Evolutionary conservation across 805 yeast genomes (phyloP), one percentile per base, ranked within the genome.

Genomic region (Brettanomyces custersianus): DNA sequence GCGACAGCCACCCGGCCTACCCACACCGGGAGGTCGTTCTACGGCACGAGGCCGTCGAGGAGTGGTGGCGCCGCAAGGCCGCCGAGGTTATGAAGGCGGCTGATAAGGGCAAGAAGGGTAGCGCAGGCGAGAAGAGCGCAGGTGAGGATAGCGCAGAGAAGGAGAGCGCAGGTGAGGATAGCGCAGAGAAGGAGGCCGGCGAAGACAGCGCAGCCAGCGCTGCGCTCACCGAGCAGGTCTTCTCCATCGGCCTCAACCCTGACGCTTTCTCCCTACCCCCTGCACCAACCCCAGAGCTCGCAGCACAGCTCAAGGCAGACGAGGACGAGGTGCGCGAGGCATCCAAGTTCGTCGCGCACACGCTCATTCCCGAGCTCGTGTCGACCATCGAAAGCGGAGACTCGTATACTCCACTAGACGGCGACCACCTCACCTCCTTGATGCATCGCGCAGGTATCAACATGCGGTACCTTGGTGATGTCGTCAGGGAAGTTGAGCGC

Each of bases 1-100:
- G 74, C 37, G 88, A 80, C 39, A 58, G 63, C n/a, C 50, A 77
- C 52, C 55, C 57, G n/a, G 66, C 74, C 9, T 88, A 87, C 54
- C 95, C 96, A 13, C 96, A 86, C 53, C 72, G 74, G 44, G 84
- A 86, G 59, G 68, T 82, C 11, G 71, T 82, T 19, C 51, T 90
- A 31, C 78, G 97, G 62, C 77, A 77, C 44, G 97, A 90, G 61
- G 92, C 95, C 13, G 75, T 90, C 33, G 90, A 79, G 46, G 84
- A 78, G 48, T 90, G 95, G 96, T 85, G 92, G 80, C 73, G 72
- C 51, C 59, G 74, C 40, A 74, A 79, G 52, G 70, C 81, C 3
- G 65, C 62, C 16, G 64, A 65, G 32, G 55, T 77, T 42, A 68
- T 68, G 40, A 60, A 52, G 1, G 74, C 74, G 48, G 63, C 76